These are phyloP conservation scores for Aspergillus udagawae DNA, from an alignment of 2,329 filamentous ascomycete genomes.

Conservation along the genomic window DNA sequence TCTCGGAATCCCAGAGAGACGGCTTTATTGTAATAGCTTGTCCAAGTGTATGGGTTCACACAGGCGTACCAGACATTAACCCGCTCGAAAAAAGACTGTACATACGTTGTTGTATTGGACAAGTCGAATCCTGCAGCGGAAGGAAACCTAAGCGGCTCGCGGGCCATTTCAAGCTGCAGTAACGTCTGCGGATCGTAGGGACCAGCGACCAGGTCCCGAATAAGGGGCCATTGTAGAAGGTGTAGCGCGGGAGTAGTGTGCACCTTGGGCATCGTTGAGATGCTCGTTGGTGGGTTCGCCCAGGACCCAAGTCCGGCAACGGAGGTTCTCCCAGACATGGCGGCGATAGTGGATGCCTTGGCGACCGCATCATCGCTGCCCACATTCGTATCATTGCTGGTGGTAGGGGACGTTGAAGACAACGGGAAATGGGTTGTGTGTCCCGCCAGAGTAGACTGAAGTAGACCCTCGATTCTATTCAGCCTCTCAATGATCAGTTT, in stretches of 20 bases:
- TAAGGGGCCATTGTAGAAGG: constrained; percentile 74
- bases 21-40: constrained; percentile 68
- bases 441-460: constrained; percentile 64
- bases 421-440: constrained; percentile 29
- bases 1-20: constrained; percentile 72
- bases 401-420: constrained; percentile 60
- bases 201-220: constrained; percentile 68
- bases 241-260: constrained; percentile 70
- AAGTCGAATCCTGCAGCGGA: constrained; percentile 64
- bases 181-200: constrained; percentile 79
- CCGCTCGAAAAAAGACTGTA: constrained; percentile 73
- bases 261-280: constrained; percentile 80
- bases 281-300: constrained; percentile 60
- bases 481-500: constrained; percentile 79
- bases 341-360: constrained; percentile 13
- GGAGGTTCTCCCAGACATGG: constrained; percentile 41
- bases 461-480: constrained; percentile 69
- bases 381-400: constrained; percentile 60
- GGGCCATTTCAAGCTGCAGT: constrained; percentile 74
- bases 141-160: constrained; percentile 64
- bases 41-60: constrained; percentile 78
- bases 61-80: constrained; percentile 85
- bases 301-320: constrained; percentile 69
- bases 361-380: constrained; percentile 55
- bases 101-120: constrained; percentile 69